Evolutionary conservation across 768 basidiomycete genomes (phyloP).

Genomic region (Phlebiopsis gigantea): DNA sequence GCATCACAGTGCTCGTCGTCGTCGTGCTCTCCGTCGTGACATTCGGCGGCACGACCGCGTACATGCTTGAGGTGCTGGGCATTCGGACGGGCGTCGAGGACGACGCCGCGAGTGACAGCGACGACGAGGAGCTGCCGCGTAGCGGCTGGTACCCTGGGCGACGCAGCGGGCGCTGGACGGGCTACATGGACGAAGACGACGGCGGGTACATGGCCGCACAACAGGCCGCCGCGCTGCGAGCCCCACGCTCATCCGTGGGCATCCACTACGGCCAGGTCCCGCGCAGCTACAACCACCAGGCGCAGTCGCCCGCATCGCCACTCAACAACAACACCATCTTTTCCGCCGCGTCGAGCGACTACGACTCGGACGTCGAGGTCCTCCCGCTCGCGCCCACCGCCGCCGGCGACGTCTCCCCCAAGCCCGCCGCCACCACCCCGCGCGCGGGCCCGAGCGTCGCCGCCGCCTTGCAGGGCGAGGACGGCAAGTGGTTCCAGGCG

Average conservation of each 20-base stretch:
- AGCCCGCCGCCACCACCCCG: constrained; percentile 8
- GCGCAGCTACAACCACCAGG: constrained; percentile 59
- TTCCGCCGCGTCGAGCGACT: constrained; percentile 66
- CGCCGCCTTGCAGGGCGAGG: constrained; percentile 34
- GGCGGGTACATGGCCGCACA: constrained; percentile 17
- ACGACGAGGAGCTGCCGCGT: constrained; percentile 42
- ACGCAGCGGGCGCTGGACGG: constrained; percentile 34
- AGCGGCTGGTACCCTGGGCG: constrained; percentile 29
- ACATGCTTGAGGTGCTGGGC: constrained; percentile 96
- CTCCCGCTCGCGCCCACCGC: constrained; percentile 55
- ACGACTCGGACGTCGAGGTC: constrained; percentile 75
- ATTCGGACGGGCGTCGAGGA: constrained; percentile 95
- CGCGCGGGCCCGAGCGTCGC: background rate
- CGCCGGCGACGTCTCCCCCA: constrained; percentile 30
- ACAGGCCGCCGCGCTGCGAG: constrained; percentile 14
- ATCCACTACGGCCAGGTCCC: constrained; percentile 43
- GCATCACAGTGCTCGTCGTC: constrained; percentile 92
- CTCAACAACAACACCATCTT: constrained; percentile 36
- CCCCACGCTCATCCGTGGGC: constrained; percentile 43
- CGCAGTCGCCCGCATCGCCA: constrained; percentile 17
- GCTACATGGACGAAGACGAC: constrained; percentile 30
- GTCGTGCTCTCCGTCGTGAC: constrained; percentile 92
- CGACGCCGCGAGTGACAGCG: constrained; percentile 57
- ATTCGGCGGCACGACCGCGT: constrained; percentile 94
- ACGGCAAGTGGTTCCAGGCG: constrained; percentile 94